Evolutionary conservation across 129 eudicot genomes (phyloP), one percentile per base, ranked within the genome.

Genomic region (Flaveria trinervia): DNA sequence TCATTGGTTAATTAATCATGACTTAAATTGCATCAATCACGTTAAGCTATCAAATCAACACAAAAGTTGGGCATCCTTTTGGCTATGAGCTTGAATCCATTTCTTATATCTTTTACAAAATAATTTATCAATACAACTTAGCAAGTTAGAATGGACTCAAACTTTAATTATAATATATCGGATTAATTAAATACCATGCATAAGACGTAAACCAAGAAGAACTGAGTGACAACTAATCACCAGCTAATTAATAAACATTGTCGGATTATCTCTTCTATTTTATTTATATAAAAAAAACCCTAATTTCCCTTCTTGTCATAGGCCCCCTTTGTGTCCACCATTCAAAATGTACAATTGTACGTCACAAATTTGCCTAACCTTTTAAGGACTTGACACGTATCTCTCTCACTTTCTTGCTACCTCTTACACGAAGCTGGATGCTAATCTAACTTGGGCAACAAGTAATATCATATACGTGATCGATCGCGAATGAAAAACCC

Each of bases 21-120:
- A 46, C 30, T 45, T 55, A 23, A 60, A 23, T 48, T 74, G 60
- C 65, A 74, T 64, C 54, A 56, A 25, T 74, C 44, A 61, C 69
- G 44, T 48, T 61, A 60, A 43, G 70, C 56, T 6, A 45, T 44
- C 60, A 44, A 74, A 74, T 74, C 71, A 46, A 60, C 46, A 60
- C 26, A 45, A 60, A 44, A 67, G 79, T 61, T 74, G 7, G 70
- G 60, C 7, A 61, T 10, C 71, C 60, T 45, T 59, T 64, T 43
- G 12, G 28, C 18, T 48, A 4, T 74, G 46, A 22, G 61, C 6
- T 46, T 45, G 57, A 74, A 61, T 17, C 65, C 10, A 20, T 2
- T 25, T 18, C 13, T 41, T 73, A 13, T 44, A 60, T 45, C 9
- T 45, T 45, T 48, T 61, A 12, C 16, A 43, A 4, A 10, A 15